Percentiles rank a stretch among this genome's conserved stretches.
Conservation (phyloP, 129 eudicot species). For the Lactuca saligna region DNA sequence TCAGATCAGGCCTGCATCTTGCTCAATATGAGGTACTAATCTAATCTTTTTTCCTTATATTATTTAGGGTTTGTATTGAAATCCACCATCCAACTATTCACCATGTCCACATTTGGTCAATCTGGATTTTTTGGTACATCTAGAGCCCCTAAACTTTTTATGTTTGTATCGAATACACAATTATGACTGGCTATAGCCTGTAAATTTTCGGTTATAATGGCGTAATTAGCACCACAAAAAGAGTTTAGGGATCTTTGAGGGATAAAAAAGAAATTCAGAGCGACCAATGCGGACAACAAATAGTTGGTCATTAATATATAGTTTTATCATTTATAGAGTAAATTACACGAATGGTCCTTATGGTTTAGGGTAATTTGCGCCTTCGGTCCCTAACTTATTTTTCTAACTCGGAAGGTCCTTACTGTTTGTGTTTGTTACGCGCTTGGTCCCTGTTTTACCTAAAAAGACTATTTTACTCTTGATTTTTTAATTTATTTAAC, state of each 20-base stretch:
- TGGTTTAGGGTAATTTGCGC: too few species aligned
- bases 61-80: background rate
- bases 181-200: background rate
- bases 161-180: background rate
- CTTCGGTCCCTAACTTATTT: too few species aligned
- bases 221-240: background rate
- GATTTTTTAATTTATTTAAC: too few species aligned
- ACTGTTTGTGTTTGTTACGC: too few species aligned
- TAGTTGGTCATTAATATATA: background rate
- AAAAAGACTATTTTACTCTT: too few species aligned
- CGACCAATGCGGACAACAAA: background rate
- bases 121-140: too few species aligned
- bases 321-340: background rate
- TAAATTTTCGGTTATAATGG: background rate
- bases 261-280: background rate
- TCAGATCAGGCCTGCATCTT: slow-evolving; percentile 77
- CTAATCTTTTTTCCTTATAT: slow-evolving; percentile 2
- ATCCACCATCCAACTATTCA: background rate
- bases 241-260: background rate
- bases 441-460: too few species aligned
- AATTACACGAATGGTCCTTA: too few species aligned
- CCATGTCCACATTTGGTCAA: background rate
- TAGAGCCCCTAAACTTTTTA: too few species aligned
- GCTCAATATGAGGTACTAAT: slow-evolving; percentile 63
- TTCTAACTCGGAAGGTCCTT: too few species aligned